A percentile compares a stretch with the other conserved stretches of the same genome.
Evolutionary conservation across 495 filamentous ascomycete species (phyloP).

Genomic region (Aspergillus coremiiformis): DNA sequence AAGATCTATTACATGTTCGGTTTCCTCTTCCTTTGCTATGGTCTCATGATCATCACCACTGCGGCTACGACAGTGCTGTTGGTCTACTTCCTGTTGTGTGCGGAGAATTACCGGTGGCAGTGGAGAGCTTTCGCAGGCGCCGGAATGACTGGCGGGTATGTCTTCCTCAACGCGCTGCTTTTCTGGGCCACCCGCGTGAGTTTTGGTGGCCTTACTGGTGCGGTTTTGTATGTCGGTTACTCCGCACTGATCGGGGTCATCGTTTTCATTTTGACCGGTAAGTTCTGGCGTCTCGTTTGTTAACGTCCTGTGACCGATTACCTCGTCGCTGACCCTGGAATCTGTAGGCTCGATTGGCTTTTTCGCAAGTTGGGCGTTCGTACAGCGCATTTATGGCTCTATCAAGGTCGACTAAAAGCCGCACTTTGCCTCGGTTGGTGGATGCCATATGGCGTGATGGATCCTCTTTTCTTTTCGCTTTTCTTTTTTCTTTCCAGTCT

Average conservation of each 20-base stretch:
- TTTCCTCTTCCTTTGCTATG: constrained; percentile 96
- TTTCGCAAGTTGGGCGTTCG: constrained; percentile 89
- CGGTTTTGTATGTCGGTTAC: constrained; percentile 90
- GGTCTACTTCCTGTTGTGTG: constrained; percentile 90
- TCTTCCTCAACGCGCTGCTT: constrained; percentile 79
- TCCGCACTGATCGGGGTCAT: constrained; percentile 80
- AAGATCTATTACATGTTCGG: constrained; percentile 99
- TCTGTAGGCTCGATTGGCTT: constrained; percentile 81
- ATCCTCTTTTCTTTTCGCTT: background rate
- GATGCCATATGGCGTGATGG: constrained; percentile 4
- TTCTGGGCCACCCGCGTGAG: constrained; percentile 84
- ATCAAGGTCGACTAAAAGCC: constrained; percentile 94
- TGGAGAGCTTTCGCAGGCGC: constrained; percentile 89
- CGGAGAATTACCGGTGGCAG: constrained; percentile 98
- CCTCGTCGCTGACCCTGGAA: constrained; percentile 12
- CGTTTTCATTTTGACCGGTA: constrained; percentile 90
- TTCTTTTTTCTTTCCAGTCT: background rate
- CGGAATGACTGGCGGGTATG: constrained; percentile 79
- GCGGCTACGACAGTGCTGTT: constrained; percentile 86
- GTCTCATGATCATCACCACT: constrained; percentile 92
- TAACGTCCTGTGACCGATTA: background rate
- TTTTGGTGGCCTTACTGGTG: constrained; percentile 75
- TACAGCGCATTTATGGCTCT: constrained; percentile 84
- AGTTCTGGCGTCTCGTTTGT: background rate
- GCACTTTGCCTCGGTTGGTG: background rate